Evolutionary conservation across 2,329 filamentous ascomycete genomes (phyloP).

Genomic region (Cladosporium halotolerans): DNA sequence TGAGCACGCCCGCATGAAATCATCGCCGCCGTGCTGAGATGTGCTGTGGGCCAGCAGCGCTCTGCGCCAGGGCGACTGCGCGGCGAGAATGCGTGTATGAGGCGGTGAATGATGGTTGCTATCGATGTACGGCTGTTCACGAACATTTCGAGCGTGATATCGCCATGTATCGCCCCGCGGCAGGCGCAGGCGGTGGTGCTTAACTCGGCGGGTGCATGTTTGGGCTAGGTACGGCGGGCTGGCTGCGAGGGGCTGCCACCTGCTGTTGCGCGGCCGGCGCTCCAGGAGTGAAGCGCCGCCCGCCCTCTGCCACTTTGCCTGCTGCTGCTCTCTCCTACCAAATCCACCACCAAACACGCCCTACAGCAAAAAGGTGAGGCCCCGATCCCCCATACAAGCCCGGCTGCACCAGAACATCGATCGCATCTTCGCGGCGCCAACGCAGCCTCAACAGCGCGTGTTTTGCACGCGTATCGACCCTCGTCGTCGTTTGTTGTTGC

Average conservation of each 20-base stretch:
- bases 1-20: background rate
- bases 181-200: too few species aligned
- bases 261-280: background rate
- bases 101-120: too few species aligned
- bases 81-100: too few species aligned
- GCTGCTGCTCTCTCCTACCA: background rate
- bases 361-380: conserved; percentile 3
- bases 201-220: too few species aligned
- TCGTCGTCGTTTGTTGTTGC: conserved; percentile 8
- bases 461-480: conserved; percentile 1
- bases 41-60: background rate
- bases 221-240: too few species aligned
- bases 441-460: background rate
- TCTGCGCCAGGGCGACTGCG: too few species aligned
- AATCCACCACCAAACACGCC: conserved; percentile 3
- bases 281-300: background rate
- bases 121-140: too few species aligned
- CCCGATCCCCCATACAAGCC: conserved; percentile 7
- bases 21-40: conserved; percentile 2
- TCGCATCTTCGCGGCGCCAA: background rate
- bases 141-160: too few species aligned
- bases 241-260: too few species aligned
- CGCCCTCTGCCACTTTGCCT: background rate
- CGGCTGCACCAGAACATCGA: conserved; percentile 4
- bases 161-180: too few species aligned